Conservation (phyloP, 129 eudicot species). For the Centrapalus pauciflorus region DNA sequence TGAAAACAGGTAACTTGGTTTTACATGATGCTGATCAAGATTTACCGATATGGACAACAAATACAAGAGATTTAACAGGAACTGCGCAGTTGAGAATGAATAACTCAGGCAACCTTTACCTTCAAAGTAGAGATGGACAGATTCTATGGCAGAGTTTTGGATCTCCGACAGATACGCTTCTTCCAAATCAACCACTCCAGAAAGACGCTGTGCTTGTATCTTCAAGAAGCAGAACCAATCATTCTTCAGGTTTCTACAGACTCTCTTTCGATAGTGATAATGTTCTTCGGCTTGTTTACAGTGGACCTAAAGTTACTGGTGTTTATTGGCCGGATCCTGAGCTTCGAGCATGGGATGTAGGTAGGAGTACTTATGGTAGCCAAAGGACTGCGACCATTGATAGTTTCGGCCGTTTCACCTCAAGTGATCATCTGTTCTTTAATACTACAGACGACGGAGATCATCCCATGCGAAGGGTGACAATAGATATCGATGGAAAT, state of each 20-base stretch:
- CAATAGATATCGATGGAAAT: conserved; percentile 54
- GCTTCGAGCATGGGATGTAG: conserved; percentile 30
- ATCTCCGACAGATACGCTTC: conserved; percentile 52
- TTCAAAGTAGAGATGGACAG: conserved; percentile 9
- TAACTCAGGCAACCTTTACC: conserved; percentile 38
- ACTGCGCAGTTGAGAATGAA: conserved; percentile 13
- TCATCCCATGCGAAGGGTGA: conserved; percentile 30
- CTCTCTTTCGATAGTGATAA: conserved; percentile 44
- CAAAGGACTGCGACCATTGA: conserved; percentile 38
- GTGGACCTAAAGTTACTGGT: conserved; percentile 37
- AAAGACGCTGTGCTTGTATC: conserved; percentile 28
- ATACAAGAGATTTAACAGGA: conserved; percentile 7
- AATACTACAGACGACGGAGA: conserved; percentile 34
- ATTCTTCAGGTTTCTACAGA: conserved; percentile 40
- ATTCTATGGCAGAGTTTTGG: conserved; percentile 54
- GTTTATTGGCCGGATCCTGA: conserved; percentile 45
- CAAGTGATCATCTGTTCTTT: conserved; percentile 33
- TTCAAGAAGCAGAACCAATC: conserved; percentile 28
- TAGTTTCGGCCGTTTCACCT: conserved; percentile 28
- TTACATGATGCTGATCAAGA: conserved; percentile 38
- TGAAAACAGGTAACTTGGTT: conserved; percentile 32
- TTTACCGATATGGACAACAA: conserved; percentile 29
- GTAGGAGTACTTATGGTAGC: conserved; percentile 36
- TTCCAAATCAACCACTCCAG: conserved; percentile 39
- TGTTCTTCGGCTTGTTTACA: conserved; percentile 35